Conservation (phyloP, 139 green algal genomes). For the Spirogloea muscicola region DNA sequence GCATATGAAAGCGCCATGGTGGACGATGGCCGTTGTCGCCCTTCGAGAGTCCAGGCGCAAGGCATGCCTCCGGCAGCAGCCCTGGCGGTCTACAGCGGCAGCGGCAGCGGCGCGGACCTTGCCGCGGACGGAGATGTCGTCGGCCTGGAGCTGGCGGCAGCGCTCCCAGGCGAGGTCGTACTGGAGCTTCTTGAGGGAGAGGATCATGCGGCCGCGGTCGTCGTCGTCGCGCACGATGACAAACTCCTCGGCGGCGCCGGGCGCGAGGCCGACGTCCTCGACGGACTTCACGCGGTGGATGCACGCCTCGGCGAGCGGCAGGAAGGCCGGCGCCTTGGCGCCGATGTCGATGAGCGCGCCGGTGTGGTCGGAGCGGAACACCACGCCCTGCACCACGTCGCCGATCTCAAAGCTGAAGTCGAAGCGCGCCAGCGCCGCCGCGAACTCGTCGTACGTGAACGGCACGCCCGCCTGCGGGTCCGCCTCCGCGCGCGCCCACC, state of each 20-base stretch:
- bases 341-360: constrained; percentile 92
- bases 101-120: constrained; percentile 51
- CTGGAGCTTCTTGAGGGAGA: constrained; percentile 78
- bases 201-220: constrained; percentile 64
- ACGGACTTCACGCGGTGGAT: constrained; percentile 48
- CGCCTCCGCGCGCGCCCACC: neutral
- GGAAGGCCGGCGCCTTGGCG: constrained; percentile 82
- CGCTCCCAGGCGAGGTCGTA: constrained; percentile 52
- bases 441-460: constrained; percentile 29
- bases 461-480: constrained; percentile 1
- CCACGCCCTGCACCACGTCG: constrained; percentile 53
- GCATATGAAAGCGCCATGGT: no score
- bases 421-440: constrained; percentile 16
- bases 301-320: constrained; percentile 70
- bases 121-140: constrained; percentile 75
- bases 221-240: constrained; percentile 73
- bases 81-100: no score
- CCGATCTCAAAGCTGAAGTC: constrained; percentile 40
- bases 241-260: constrained; percentile 78
- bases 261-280: constrained; percentile 54
- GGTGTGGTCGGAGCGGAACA: constrained; percentile 75
- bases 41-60: no score
- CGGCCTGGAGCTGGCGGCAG: constrained; percentile 57
- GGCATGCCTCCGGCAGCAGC: neutral
- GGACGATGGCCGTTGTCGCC: no score